A percentile compares a stretch with the other conserved stretches of the same genome.
phyloP scores from a whole-genome alignment of 106 monocot genomes.

The Gastrodia elata region DNA sequence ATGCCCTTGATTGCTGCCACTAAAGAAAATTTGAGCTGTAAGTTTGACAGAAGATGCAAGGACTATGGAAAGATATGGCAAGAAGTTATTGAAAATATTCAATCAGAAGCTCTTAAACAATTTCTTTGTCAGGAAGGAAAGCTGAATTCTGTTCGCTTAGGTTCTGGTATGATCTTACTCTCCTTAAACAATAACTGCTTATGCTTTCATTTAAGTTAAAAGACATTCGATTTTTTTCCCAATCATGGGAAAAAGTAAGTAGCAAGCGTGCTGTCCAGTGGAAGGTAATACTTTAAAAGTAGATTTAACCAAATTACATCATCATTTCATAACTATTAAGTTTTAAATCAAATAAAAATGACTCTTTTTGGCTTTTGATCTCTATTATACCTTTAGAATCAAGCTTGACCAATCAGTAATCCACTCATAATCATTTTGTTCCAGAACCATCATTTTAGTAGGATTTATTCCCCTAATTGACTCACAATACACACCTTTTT shows the following conservation, averaged over 20 bases:
- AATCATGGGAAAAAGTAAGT: not conserved
- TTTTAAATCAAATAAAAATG: not conserved
- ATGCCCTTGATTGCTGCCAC: not conserved
- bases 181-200: not conserved
- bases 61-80: slow-evolving; percentile 16
- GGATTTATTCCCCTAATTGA: too few relatives aligned
- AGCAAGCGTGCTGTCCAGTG: not conserved
- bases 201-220: not conserved
- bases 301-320: not conserved
- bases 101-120: slow-evolving; percentile 14
- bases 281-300: not conserved
- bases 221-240: not conserved
- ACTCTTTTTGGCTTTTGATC: not conserved
- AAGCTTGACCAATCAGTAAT: too few relatives aligned
- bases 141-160: slow-evolving; percentile 13
- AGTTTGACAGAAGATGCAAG: slow-evolving; percentile 11
- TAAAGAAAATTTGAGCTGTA: slow-evolving; percentile 5
- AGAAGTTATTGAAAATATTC: slow-evolving; percentile 24
- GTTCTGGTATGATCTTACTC: slow-evolving; percentile 12
- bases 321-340: not conserved
- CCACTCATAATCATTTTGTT: too few relatives aligned
- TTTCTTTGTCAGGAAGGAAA: slow-evolving; percentile 16
- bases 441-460: too few relatives aligned
- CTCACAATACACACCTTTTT: too few relatives aligned
- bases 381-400: not conserved